phyloP scores from a whole-genome alignment of 768 basidiomycete species.

The Phanerochaete carnosa region DNA sequence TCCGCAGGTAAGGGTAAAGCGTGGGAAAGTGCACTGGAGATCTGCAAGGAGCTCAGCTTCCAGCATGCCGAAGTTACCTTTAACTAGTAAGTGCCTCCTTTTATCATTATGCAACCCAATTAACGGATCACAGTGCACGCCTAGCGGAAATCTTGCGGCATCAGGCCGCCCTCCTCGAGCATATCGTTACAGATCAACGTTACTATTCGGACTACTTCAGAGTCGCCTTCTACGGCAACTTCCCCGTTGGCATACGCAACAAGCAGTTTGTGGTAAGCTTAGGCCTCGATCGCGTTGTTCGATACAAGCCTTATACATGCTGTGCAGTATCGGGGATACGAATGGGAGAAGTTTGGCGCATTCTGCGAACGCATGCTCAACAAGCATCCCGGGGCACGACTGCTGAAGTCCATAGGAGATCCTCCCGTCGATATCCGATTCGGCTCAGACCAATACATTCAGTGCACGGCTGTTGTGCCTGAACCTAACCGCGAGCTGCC shows the following conservation, averaged over 20 bases:
- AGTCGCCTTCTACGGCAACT: conserved; percentile 90
- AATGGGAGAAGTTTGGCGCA: conserved; percentile 90
- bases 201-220: conserved; percentile 93
- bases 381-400: conserved; percentile 82
- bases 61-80: conserved; percentile 90
- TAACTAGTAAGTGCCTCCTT: conserved; percentile 64
- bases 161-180: conserved; percentile 83
- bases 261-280: conserved; percentile 86
- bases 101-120: neutral
- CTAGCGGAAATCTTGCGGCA: conserved; percentile 84
- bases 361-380: conserved; percentile 91
- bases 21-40: conserved; percentile 93
- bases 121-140: conserved; percentile 48
- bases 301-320: neutral
- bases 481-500: conserved; percentile 77
- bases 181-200: conserved; percentile 78
- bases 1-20: conserved; percentile 86
- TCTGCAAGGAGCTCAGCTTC: conserved; percentile 86
- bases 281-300: neutral
- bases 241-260: conserved; percentile 78
- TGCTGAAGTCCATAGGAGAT: conserved; percentile 70
- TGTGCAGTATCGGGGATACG: conserved; percentile 83
- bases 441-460: conserved; percentile 81
- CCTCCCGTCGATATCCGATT: conserved; percentile 79
- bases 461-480: conserved; percentile 81